Evolutionary conservation across 495 filamentous ascomycete species (phyloP).

Genomic region (Aspergillus biplanus): DNA sequence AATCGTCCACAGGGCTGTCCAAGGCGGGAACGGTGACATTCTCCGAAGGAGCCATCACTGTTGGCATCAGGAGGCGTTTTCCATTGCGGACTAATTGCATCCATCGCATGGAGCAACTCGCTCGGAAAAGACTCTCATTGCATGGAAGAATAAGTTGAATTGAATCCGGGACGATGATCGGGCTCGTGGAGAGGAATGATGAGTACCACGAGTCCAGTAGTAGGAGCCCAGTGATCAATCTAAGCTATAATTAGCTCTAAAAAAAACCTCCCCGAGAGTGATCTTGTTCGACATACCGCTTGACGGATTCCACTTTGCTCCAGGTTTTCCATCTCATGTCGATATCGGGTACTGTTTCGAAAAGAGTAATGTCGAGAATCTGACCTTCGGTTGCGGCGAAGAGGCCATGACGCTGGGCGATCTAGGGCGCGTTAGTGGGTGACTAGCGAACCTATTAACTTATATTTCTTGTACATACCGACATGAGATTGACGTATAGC

Average conservation of each 20-base stretch:
- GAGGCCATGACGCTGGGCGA: slow-evolving; percentile 54
- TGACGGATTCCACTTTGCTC: slow-evolving; percentile 55
- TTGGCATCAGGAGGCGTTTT: slow-evolving; percentile 44
- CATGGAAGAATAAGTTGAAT: slow-evolving; percentile 54
- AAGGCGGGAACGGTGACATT: slow-evolving; percentile 41
- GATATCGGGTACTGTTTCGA: slow-evolving; percentile 49
- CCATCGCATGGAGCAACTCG: slow-evolving; percentile 50
- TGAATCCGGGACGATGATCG: slow-evolving; percentile 51
- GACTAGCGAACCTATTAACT: neutral
- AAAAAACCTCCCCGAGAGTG: neutral
- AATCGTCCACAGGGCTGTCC: slow-evolving; percentile 40
- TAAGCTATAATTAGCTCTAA: slow-evolving; percentile 19
- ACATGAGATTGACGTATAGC: slow-evolving; percentile 55
- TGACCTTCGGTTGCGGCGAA: slow-evolving; percentile 52
- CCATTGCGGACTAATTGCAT: slow-evolving; percentile 46
- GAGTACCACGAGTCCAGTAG: slow-evolving; percentile 57
- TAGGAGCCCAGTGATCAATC: slow-evolving; percentile 53
- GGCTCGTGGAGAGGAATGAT: slow-evolving; percentile 50
- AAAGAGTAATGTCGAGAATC: slow-evolving; percentile 48
- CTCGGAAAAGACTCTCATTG: slow-evolving; percentile 49
- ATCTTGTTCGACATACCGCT: slow-evolving; percentile 37
- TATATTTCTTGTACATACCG: slow-evolving; percentile 36
- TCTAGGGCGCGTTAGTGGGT: slow-evolving; percentile 29
- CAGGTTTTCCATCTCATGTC: slow-evolving; percentile 58
- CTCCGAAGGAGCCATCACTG: slow-evolving; percentile 43